A percentile compares a stretch with the other conserved stretches of the same genome.
These are phyloP conservation scores for Rhodomyrtus tomentosa DNA, from an alignment of 345 rosid genomes.

Conservation along the genomic window DNA sequence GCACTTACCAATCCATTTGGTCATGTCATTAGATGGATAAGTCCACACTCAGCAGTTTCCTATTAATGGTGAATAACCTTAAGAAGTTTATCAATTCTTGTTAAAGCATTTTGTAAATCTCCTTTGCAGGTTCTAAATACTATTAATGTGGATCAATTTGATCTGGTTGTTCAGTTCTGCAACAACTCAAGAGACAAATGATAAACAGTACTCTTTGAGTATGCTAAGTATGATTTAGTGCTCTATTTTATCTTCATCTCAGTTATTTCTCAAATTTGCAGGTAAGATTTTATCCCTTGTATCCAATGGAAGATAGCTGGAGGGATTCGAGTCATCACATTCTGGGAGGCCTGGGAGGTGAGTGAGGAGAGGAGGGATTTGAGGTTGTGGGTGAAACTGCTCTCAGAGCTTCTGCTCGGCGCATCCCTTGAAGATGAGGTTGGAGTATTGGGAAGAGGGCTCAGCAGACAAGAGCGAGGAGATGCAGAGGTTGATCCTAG, in stretches of 20 bases:
- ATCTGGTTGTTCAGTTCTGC: no score
- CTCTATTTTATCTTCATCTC: not conserved
- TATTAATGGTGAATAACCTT: no score
- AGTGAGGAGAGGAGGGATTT: slow-evolving; percentile 34
- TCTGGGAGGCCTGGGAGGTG: slow-evolving; percentile 48
- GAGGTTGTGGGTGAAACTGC: slow-evolving; percentile 42
- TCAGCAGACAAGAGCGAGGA: not conserved
- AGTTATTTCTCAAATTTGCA: slow-evolving; percentile 7
- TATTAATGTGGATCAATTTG: no score
- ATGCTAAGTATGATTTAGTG: no score
- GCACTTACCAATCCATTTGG: not conserved
- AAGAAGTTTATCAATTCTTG: no score
- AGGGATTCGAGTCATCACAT: not conserved
- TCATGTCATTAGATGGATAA: not conserved
- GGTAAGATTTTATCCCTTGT: slow-evolving; percentile 68
- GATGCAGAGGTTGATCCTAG: not conserved
- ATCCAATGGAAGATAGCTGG: slow-evolving; percentile 3
- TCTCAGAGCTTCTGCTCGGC: slow-evolving; percentile 43
- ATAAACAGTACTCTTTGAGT: no score
- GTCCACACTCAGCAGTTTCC: no score
- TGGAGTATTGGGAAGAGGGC: slow-evolving; percentile 7
- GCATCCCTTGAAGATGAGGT: slow-evolving; percentile 61
- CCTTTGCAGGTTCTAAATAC: no score
- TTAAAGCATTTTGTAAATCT: no score
- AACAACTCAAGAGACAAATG: no score